phyloP scores from a whole-genome alignment of 495 filamentous ascomycete genomes.

The Usnea hakonensis region DNA sequence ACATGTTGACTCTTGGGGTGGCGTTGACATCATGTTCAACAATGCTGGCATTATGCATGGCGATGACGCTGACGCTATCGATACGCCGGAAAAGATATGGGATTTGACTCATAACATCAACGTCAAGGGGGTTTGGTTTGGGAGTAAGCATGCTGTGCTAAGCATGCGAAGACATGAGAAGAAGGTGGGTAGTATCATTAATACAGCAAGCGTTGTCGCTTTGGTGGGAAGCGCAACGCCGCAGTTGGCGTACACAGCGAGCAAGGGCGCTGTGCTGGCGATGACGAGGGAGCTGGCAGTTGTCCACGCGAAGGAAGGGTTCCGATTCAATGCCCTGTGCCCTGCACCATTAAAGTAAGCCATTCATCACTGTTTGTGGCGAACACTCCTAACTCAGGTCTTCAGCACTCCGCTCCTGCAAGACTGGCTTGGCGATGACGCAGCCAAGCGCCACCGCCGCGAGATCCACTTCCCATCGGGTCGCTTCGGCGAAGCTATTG shows the following conservation, averaged over 20 bases:
- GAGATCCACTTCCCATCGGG: slow-evolving; percentile 93
- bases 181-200: slow-evolving; percentile 74
- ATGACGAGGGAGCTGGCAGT: slow-evolving; percentile 76
- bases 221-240: slow-evolving; percentile 90
- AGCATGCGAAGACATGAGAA: slow-evolving; percentile 75
- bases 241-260: slow-evolving; percentile 90
- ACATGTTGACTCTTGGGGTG: slow-evolving; percentile 72
- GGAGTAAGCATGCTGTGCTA: slow-evolving; percentile 85
- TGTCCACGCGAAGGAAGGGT: slow-evolving; percentile 75
- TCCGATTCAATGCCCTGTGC: slow-evolving; percentile 85
- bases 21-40: slow-evolving; percentile 96
- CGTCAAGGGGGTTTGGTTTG: slow-evolving; percentile 98
- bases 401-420: slow-evolving; percentile 68
- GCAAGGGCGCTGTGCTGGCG: slow-evolving; percentile 87
- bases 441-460: slow-evolving; percentile 70
- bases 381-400: too few relatives aligned
- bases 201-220: slow-evolving; percentile 89
- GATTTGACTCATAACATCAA: slow-evolving; percentile 91
- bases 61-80: slow-evolving; percentile 75
- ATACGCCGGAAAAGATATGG: slow-evolving; percentile 87
- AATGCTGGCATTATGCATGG: slow-evolving; percentile 98
- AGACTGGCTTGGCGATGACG: slow-evolving; percentile 89
- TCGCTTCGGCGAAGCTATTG: slow-evolving; percentile 92
- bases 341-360: slow-evolving; percentile 78
- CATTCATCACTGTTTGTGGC: too few relatives aligned